Evolutionary conservation across 78 protist genomes (phyloP), one percentile per base, ranked within the genome.

Genomic region (Speleostelium caveatum): DNA sequence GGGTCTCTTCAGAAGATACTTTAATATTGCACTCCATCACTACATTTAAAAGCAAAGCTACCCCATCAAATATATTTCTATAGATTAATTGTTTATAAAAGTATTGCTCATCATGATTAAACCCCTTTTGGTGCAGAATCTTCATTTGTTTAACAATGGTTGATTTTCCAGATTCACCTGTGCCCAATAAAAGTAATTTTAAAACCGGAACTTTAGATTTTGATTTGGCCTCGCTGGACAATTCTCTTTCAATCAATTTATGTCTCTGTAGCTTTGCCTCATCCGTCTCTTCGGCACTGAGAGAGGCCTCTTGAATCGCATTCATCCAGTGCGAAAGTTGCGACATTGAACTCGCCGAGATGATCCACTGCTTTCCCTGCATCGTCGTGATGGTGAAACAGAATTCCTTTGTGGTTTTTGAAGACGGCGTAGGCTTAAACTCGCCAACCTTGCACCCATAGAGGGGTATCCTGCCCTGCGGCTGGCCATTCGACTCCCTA

Each of bases 121-220:
- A 98, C 21, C 99, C 99, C 3, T 89, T 77, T 62, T 58, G 73
- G 89, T 95, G 86, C 19, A 95, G 10, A 26, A 96, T 90, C 76
- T 95, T 94, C 98, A 96, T 89, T 60, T 96, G 98, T 76, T 95
- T 96, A 61, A 93, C 93, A 21, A 96, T 22, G 16, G 98, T 96
- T 3, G 77, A 45, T 36, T 96, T 96, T 22, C 97, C 97, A 2
- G 96, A 49, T 38, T 58, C 90, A 73, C 97, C 69, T 5, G 91
- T 69, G 7, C 91, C 91, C n/a, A 83, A 38, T 42, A 83, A 24
- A 1, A 83, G 22, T 41, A 83, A 30, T 30, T 83, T 83, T 30
- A 83, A 14, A 1, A 83, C 63, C 0, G 91, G 67, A 21, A 17
- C 21, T 39, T 38, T 53, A 28, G 16, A 24, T 59, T 41, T 35